phyloP scores from a whole-genome alignment of 257 asterid genomes.

The Salvia miltiorrhiza region DNA sequence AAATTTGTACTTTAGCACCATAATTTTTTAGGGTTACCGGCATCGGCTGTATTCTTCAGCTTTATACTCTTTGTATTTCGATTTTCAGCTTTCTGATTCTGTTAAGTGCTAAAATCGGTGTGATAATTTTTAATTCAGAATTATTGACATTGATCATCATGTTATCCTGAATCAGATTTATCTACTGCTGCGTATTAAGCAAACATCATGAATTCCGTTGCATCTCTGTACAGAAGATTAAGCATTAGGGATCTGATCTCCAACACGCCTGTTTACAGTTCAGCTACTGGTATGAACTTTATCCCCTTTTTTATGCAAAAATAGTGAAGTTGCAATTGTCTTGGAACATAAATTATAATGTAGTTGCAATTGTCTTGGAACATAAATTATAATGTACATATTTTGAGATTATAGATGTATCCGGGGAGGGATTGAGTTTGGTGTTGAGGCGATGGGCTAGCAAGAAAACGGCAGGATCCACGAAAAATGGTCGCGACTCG shows the following conservation, averaged over 20 bases:
- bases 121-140: background rate
- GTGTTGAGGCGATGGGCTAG: slow-evolving; percentile 89
- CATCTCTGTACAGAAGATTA: slow-evolving; percentile 46
- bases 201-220: slow-evolving; percentile 36
- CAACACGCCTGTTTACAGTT: slow-evolving; percentile 41
- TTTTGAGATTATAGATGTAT: slow-evolving; percentile 39
- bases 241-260: slow-evolving; percentile 59
- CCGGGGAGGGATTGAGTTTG: slow-evolving; percentile 77
- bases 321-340: background rate
- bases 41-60: too few relatives aligned
- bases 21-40: background rate
- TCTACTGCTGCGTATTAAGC: slow-evolving; percentile 5
- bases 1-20: background rate
- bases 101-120: background rate
- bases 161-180: slow-evolving; percentile 5
- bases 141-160: background rate
- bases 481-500: slow-evolving; percentile 93
- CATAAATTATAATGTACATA: background rate
- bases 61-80: background rate
- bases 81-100: background rate
- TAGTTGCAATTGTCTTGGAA: background rate
- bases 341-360: background rate
- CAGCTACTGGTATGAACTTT: slow-evolving; percentile 49
- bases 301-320: background rate
- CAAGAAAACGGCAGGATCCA: slow-evolving; percentile 86